Conservation (phyloP, 371 early-diverging fungal species). For the Rhizopus stolonifer region DNA sequence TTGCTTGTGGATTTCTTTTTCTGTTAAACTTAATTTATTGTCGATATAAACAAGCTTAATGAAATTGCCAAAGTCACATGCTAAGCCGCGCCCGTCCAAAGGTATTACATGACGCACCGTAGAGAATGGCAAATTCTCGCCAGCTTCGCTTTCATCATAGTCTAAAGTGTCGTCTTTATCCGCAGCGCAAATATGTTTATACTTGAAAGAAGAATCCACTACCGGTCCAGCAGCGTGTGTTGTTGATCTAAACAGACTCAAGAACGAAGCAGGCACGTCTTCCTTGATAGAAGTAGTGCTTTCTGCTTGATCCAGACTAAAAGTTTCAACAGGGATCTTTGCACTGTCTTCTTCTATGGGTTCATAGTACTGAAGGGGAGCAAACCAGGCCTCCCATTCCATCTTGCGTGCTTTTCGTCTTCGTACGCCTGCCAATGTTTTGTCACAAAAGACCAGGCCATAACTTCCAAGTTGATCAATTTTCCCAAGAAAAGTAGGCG, state of each 20-base stretch:
- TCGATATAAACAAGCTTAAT: constrained; percentile 36
- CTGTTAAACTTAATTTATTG: constrained; percentile 15
- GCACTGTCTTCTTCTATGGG: constrained; percentile 1
- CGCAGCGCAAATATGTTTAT: constrained; percentile 6
- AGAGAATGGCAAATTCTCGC: constrained; percentile 38
- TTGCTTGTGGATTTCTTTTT: constrained; percentile 15
- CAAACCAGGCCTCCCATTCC: constrained; percentile 43
- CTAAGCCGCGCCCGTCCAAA: constrained; percentile 31
- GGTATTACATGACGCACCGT: constrained; percentile 26
- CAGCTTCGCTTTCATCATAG: constrained; percentile 24
- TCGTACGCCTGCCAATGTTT: constrained; percentile 35
- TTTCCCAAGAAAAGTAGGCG: constrained; percentile 27
- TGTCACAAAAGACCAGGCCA: constrained; percentile 31
- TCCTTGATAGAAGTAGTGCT: neutral
- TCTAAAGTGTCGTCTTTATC: neutral
- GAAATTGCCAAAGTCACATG: constrained; percentile 51
- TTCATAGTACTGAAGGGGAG: constrained; percentile 34
- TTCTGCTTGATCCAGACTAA: constrained; percentile 12
- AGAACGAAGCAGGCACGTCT: constrained; percentile 3
- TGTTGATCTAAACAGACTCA: constrained; percentile 15
- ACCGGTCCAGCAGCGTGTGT: neutral
- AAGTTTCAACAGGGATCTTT: constrained; percentile 22
- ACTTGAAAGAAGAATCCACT: constrained; percentile 8
- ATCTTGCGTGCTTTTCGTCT: constrained; percentile 14
- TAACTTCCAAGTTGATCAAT: constrained; percentile 29